Evolutionary conservation across 2,329 filamentous ascomycete species (phyloP).

Genomic region (Diaporthe amygdali): DNA sequence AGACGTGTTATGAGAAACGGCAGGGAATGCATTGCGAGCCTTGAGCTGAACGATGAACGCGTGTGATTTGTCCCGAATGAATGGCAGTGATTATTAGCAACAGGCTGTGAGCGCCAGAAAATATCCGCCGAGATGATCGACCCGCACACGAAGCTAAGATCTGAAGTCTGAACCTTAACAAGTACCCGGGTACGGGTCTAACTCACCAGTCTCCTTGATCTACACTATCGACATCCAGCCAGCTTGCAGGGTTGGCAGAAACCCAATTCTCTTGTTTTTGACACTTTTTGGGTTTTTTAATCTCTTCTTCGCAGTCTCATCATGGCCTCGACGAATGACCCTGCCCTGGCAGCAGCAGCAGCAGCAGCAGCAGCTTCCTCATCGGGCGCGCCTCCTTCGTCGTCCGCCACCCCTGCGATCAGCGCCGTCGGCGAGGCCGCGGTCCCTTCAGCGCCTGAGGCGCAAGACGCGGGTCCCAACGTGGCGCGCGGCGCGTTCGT

Average conservation of each 20-base stretch:
- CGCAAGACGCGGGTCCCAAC: too few species aligned
- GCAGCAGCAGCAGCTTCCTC: not conserved
- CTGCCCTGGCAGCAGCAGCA: not conserved
- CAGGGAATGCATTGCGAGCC: not conserved
- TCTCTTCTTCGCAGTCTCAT: not conserved
- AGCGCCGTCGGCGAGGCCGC: not conserved
- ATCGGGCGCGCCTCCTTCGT: not conserved
- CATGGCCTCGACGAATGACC: not conserved
- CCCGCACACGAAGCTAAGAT: not conserved
- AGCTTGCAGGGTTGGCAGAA: not conserved
- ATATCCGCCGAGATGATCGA: not conserved
- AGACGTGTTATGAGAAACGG: not conserved
- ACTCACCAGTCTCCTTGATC: not conserved
- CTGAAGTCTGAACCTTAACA: not conserved
- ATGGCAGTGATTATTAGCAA: not conserved
- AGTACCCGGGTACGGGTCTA: not conserved
- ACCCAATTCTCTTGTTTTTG: not conserved
- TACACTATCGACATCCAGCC: not conserved
- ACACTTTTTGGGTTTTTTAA: too few species aligned
- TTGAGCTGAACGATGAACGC: not conserved
- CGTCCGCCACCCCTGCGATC: not conserved
- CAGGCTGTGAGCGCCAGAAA: too few species aligned
- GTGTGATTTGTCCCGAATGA: not conserved
- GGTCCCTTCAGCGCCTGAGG: not conserved
- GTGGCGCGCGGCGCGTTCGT: slow-evolving; percentile 68